A percentile compares a stretch with the other conserved stretches of the same genome.
Conservation (phyloP, 2,329 filamentous ascomycete species). For the Zalaria sp. region DNA sequence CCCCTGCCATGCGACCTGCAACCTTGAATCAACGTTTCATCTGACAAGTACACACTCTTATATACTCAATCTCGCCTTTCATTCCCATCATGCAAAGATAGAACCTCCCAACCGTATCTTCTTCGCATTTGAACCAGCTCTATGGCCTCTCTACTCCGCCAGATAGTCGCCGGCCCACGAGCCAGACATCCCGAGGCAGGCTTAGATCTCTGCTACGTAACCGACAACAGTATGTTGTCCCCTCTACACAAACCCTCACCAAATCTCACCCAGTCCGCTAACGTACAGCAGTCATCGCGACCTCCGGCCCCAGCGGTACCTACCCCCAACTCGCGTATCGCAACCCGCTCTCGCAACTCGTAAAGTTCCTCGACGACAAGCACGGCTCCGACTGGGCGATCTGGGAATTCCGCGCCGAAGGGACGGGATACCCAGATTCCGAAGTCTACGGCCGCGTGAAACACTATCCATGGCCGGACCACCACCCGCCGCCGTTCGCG, state of each 20-base stretch:
- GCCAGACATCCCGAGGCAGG: slow-evolving; percentile 73
- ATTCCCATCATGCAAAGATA: too few relatives aligned
- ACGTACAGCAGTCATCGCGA: slow-evolving; percentile 38
- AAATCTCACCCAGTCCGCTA: neutral
- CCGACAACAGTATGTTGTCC: slow-evolving; percentile 56
- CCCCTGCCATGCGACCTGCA: too few relatives aligned
- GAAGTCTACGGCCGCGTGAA: slow-evolving; percentile 74
- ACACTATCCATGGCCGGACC: slow-evolving; percentile 94
- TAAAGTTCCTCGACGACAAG: slow-evolving; percentile 74
- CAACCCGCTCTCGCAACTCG: slow-evolving; percentile 77
- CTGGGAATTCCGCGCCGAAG: slow-evolving; percentile 96
- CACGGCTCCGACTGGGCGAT: slow-evolving; percentile 82
- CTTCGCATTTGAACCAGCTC: too few relatives aligned
- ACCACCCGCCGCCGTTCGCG: slow-evolving; percentile 87
- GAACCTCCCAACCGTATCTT: too few relatives aligned
- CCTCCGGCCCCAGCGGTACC: slow-evolving; percentile 77
- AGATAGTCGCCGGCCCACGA: slow-evolving; percentile 81
- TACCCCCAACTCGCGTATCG: slow-evolving; percentile 89
- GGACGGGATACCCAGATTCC: slow-evolving; percentile 84
- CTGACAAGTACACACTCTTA: too few relatives aligned
- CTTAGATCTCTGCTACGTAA: slow-evolving; percentile 92
- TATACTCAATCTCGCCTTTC: too few relatives aligned
- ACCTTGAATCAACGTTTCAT: too few relatives aligned
- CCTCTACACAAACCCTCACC: neutral
- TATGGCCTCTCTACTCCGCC: slow-evolving; percentile 63